phyloP scores from a whole-genome alignment of 352 stramenopile species.

The Phytophthora nicotianae region DNA sequence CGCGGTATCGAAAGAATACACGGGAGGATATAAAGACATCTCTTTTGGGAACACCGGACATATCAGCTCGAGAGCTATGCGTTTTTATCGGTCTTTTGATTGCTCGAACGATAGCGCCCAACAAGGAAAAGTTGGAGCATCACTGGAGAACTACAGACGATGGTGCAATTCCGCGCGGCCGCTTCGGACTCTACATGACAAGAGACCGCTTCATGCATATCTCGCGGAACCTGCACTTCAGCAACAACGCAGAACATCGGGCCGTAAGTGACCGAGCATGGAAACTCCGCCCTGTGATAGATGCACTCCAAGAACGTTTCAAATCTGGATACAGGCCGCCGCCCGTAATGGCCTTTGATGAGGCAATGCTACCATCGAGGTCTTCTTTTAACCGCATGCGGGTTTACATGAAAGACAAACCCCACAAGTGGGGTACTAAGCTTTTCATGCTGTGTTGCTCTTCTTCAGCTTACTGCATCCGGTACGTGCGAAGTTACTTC shows the following conservation, averaged over 20 bases:
- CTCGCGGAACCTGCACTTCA: neutral
- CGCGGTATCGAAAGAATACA: neutral
- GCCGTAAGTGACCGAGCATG: neutral
- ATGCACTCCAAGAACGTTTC: neutral
- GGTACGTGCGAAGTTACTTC: no score
- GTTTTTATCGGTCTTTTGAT: neutral
- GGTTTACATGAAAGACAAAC: neutral
- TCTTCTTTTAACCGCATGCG: neutral
- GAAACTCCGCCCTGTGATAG: neutral
- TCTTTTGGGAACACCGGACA: neutral
- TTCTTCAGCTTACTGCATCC: neutral
- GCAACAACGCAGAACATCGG: neutral
- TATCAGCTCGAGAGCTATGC: neutral
- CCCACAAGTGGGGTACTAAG: neutral
- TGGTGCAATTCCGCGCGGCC: neutral
- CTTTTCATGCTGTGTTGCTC: neutral
- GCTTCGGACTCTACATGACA: neutral
- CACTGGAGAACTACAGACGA: slow-evolving; percentile 2
- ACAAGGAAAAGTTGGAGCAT: neutral
- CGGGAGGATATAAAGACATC: neutral
- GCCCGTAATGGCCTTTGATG: neutral
- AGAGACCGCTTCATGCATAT: neutral
- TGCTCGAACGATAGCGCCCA: neutral
- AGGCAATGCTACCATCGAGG: neutral
- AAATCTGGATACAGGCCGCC: neutral